A percentile compares a stretch with the other conserved stretches of the same genome.
Conservation (phyloP, 2,329 filamentous ascomycete species). For the Penicillium sp. region DNA sequence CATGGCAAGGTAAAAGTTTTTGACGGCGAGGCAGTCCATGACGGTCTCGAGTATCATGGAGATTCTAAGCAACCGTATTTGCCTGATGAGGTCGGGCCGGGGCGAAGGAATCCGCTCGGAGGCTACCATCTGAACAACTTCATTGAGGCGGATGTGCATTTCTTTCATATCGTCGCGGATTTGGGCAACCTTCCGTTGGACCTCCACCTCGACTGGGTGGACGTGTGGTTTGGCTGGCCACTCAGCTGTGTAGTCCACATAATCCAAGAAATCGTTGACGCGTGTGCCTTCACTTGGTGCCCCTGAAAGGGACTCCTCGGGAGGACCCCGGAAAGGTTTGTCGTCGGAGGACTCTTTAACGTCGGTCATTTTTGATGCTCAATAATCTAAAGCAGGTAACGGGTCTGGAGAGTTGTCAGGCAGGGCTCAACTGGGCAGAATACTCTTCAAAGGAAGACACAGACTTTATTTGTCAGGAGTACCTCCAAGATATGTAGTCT, state of each 20-base stretch:
- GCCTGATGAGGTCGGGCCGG: neutral
- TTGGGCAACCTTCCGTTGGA: neutral
- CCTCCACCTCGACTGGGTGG: neutral
- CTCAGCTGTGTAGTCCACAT: neutral
- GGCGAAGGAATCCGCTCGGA: neutral
- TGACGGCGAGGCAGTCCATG: slow-evolving; percentile 1
- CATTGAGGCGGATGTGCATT: neutral
- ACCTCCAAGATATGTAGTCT: neutral
- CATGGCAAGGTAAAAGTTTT: slow-evolving; percentile 6
- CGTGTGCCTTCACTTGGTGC: neutral
- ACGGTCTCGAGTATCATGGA: neutral
- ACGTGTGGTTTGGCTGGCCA: neutral
- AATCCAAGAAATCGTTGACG: neutral
- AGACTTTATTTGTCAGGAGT: neutral
- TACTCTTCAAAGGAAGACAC: neutral
- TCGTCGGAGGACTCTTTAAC: neutral
- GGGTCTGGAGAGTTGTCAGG: neutral
- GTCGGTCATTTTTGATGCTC: neutral
- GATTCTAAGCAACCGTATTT: neutral
- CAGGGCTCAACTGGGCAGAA: neutral
- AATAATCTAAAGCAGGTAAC: neutral
- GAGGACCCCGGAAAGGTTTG: too few relatives aligned
- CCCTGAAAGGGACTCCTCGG: neutral
- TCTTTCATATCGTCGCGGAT: neutral
- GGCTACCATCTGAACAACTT: neutral